phyloP scores from a whole-genome alignment of 139 green algal genomes.

The Coelastrella sp. region DNA sequence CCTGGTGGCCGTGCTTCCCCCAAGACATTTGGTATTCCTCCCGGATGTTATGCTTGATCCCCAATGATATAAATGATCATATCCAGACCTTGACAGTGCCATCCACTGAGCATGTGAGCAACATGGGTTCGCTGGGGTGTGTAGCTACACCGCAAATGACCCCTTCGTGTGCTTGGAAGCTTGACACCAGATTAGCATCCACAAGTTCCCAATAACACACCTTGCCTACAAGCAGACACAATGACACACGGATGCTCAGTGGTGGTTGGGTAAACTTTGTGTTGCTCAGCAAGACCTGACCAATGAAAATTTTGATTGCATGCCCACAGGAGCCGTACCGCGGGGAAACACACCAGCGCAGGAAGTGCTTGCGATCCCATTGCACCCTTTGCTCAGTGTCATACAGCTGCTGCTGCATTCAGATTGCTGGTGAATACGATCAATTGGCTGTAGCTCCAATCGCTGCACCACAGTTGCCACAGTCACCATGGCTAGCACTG shows the following conservation, averaged over 20 bases:
- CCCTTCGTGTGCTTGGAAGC: slow-evolving; percentile 79
- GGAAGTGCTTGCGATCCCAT: no score
- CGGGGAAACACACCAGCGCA: no score
- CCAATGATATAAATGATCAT: background rate
- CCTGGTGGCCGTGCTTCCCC: no score
- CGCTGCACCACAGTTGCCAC: no score
- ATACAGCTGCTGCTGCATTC: no score
- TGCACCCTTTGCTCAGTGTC: no score
- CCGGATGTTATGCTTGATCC: no score
- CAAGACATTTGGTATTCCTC: no score
- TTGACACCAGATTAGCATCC: slow-evolving; percentile 66
- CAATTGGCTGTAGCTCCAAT: no score
- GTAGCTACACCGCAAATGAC: slow-evolving; percentile 82
- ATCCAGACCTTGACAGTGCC: slow-evolving; percentile 86
- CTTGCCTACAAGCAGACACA: slow-evolving; percentile 63
- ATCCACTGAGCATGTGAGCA: slow-evolving; percentile 86
- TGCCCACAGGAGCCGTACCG: no score
- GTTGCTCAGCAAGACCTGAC: background rate
- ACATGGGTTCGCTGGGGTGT: slow-evolving; percentile 75
- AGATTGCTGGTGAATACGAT: no score
- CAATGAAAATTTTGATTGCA: background rate
- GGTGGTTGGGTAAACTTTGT: background rate
- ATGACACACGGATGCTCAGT: background rate
- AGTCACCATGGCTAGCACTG: no score
- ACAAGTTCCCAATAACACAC: slow-evolving; percentile 94